A percentile compares a stretch with the other conserved stretches of the same genome.
phyloP scores from a whole-genome alignment of 2,329 filamentous ascomycete genomes.

The Nectriaceae sp. region DNA sequence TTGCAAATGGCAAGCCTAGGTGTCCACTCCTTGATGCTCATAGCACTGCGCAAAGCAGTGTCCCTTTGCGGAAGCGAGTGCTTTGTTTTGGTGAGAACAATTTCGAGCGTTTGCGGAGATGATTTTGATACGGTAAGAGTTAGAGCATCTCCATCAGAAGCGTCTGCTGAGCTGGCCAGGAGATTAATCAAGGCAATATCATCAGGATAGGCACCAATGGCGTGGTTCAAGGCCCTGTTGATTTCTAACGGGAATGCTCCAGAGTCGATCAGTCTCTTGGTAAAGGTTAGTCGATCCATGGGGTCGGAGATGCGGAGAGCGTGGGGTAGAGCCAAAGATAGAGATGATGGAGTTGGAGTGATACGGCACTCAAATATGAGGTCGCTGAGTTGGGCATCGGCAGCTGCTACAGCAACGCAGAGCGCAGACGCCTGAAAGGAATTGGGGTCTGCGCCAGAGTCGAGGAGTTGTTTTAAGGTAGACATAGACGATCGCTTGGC shows the following conservation, averaged over 20 bases:
- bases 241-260: slow-evolving; percentile 50
- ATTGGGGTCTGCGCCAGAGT: slow-evolving; percentile 57
- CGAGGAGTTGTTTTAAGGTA: slow-evolving; percentile 49
- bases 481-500: slow-evolving; percentile 42
- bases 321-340: slow-evolving; percentile 53
- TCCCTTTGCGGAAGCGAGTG: slow-evolving; percentile 42
- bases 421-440: slow-evolving; percentile 52
- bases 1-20: slow-evolving; percentile 46
- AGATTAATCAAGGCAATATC: slow-evolving; percentile 51
- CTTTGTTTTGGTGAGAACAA: slow-evolving; percentile 43
- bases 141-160: slow-evolving; percentile 52
- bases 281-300: slow-evolving; percentile 53
- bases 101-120: slow-evolving; percentile 45
- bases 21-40: slow-evolving; percentile 41
- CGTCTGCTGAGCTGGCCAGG: slow-evolving; percentile 49
- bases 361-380: slow-evolving; percentile 44
- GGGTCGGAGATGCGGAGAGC: slow-evolving; percentile 52
- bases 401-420: slow-evolving; percentile 50
- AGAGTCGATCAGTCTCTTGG: slow-evolving; percentile 50
- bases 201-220: slow-evolving; percentile 48
- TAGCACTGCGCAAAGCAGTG: slow-evolving; percentile 44
- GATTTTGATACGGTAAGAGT: slow-evolving; percentile 47
- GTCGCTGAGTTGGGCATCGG: slow-evolving; percentile 48
- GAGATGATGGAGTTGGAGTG: slow-evolving; percentile 42
- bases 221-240: slow-evolving; percentile 53